Evolutionary conservation across 1,284 basidiomycete species (phyloP).

Genomic region (Papiliotrema laurentii): DNA sequence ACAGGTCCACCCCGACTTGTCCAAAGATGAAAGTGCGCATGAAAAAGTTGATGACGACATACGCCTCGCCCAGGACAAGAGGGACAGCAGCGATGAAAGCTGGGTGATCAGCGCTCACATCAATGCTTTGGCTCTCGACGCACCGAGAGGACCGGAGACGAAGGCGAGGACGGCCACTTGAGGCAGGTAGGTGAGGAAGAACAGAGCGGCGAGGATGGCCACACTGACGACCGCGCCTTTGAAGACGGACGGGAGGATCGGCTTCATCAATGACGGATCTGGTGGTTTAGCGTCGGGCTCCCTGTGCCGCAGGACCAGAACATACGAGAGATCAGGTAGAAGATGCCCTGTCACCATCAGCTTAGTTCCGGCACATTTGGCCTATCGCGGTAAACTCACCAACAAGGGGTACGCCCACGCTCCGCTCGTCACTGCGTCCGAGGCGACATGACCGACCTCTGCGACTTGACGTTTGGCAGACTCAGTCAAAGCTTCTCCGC

Average conservation of each 20-base stretch:
- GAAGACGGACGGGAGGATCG: slow-evolving; percentile 45
- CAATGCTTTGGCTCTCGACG: slow-evolving; percentile 4
- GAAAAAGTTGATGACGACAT: slow-evolving; percentile 52
- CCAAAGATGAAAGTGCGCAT: slow-evolving; percentile 53
- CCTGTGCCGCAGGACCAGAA: not conserved
- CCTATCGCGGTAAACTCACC: slow-evolving; percentile 33
- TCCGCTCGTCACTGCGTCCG: slow-evolving; percentile 44
- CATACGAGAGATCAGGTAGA: slow-evolving; percentile 43
- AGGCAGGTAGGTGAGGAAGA: slow-evolving; percentile 64
- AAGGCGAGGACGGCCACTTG: slow-evolving; percentile 62
- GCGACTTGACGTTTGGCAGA: slow-evolving; percentile 33
- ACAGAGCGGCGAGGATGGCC: slow-evolving; percentile 52
- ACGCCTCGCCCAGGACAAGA: slow-evolving; percentile 50
- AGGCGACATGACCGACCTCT: slow-evolving; percentile 28
- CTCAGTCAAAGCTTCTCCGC: slow-evolving; percentile 8
- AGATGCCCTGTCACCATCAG: slow-evolving; percentile 32
- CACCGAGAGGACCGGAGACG: slow-evolving; percentile 59
- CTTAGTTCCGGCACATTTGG: no score
- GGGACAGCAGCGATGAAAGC: slow-evolving; percentile 50
- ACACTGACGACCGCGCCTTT: slow-evolving; percentile 42
- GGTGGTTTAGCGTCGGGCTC: not conserved
- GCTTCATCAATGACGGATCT: slow-evolving; percentile 47
- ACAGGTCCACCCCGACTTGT: slow-evolving; percentile 51
- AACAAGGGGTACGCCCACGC: slow-evolving; percentile 50
- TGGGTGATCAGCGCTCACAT: slow-evolving; percentile 6